Evolutionary conservation across 78 protist genomes (phyloP), one percentile per base, ranked within the genome.

Genomic region (Dictyostelium citrinum): DNA sequence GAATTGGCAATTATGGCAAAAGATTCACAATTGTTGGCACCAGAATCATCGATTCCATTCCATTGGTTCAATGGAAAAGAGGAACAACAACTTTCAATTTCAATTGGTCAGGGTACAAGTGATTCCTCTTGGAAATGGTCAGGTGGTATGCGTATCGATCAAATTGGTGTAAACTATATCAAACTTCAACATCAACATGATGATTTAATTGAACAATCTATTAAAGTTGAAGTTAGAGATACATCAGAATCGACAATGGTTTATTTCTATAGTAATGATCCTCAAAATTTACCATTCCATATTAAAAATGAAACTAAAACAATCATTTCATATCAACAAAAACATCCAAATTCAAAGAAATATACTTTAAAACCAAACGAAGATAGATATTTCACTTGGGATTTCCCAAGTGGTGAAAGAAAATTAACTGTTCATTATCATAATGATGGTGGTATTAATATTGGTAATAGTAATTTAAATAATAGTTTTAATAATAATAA

Each of bases 31-130:
- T 61, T 77, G 37, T 46, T 88, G 29, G 37, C 8, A 31, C 85
- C 93, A 12, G 77, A 79, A 5, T 55, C 72, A 5, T 83, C 81
- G 9, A 78, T 67, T 22, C 93, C 93, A 29, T 88, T 88, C 85
- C 77, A 88, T 64, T 88, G 93, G 93, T 88, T 78, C 61, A 58
- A 88, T 43, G 93, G 93, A 6, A 37, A 46, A 24, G 84, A 76
- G 8, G 93, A 88, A 46, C 93, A 88, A 68, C 22, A n/a, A 55
- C n/a, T 88, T 0, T 81, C 93, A 7, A 77, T 88, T 0, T 64
- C 93, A 9, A 78, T 79, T 20, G 5, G 51, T 9, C 64, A 75
- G n/a, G 81, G 81, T 75, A 33, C 37, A 6, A 31, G 39, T 70
- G 84, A 61, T 10, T 51, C 71, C 1, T 39, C 68, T 7, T 88